Conservation (phyloP, 2,329 filamentous ascomycete species). For the Chrysosporium queenslandicum region DNA sequence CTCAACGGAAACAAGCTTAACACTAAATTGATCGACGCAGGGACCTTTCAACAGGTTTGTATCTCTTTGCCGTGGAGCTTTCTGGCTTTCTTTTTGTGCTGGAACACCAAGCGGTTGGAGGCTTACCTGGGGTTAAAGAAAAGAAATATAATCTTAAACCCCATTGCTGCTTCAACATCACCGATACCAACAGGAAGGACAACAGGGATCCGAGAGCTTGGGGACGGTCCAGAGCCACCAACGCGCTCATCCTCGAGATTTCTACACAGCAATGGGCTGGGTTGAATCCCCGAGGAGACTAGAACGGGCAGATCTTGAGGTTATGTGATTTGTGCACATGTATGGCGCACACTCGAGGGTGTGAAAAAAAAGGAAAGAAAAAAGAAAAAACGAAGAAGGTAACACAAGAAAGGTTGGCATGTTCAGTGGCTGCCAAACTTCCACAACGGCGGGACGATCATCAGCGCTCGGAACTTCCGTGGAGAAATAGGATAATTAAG, state of each 20-base stretch:
- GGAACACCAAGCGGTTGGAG: not conserved
- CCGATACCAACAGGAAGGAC: not conserved
- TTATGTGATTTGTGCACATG: not conserved
- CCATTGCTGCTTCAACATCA: too few relatives aligned
- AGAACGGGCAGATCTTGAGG: not conserved
- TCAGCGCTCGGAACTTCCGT: not conserved
- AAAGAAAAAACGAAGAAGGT: not conserved
- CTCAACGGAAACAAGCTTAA: not conserved
- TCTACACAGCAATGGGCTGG: not conserved
- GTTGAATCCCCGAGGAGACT: not conserved
- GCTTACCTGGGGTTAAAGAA: not conserved
- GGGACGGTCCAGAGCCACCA: too few relatives aligned
- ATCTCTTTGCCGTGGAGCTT: not conserved
- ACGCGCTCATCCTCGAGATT: not conserved
- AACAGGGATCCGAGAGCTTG: not conserved
- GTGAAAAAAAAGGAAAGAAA: not conserved
- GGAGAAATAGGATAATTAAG: not conserved
- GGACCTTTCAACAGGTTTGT: not conserved
- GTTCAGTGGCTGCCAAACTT: not conserved
- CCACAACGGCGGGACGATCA: not conserved
- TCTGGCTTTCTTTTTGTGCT: not conserved
- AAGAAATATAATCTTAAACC: too few relatives aligned
- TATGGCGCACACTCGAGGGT: too few relatives aligned
- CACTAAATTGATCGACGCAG: conserved; percentile 9
- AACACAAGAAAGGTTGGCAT: too few relatives aligned